Percentiles rank a stretch among this genome's conserved stretches.
Evolutionary conservation across 352 stramenopile genomes (phyloP).

Genomic region (Blastocystis hominis): DNA sequence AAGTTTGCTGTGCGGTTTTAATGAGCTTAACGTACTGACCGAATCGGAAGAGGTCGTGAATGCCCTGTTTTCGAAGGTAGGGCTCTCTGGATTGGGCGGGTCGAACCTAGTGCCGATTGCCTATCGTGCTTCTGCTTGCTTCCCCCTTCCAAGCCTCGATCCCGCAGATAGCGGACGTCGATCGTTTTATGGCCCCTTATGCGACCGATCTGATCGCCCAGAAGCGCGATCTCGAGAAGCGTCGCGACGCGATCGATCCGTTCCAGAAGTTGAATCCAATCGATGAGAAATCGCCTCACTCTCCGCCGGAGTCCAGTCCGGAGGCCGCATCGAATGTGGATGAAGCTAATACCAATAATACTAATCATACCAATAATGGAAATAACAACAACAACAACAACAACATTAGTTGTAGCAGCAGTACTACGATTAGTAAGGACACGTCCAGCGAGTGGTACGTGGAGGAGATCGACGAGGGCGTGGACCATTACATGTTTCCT

Average conservation of each 20-base stretch:
- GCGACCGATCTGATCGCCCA: neutral
- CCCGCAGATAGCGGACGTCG: neutral
- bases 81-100: no score
- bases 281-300: neutral
- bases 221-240: neutral
- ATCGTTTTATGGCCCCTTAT: neutral
- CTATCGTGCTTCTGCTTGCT: neutral
- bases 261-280: neutral
- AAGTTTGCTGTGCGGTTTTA: neutral
- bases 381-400: no score
- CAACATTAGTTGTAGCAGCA: no score
- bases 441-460: conserved; percentile 39
- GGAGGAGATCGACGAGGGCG: conserved; percentile 16
- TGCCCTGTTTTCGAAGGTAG: neutral
- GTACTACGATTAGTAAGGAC: neutral
- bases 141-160: neutral
- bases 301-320: neutral
- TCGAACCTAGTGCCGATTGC: neutral
- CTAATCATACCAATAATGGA: no score
- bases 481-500: conserved; percentile 18
- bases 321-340: neutral
- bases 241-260: neutral
- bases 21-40: neutral
- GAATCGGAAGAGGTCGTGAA: neutral
- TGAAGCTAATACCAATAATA: no score